Percentiles rank a stretch among this genome's conserved stretches.
Conservation (phyloP, 257 asterid genomes). For the Asclepias syriaca region DNA sequence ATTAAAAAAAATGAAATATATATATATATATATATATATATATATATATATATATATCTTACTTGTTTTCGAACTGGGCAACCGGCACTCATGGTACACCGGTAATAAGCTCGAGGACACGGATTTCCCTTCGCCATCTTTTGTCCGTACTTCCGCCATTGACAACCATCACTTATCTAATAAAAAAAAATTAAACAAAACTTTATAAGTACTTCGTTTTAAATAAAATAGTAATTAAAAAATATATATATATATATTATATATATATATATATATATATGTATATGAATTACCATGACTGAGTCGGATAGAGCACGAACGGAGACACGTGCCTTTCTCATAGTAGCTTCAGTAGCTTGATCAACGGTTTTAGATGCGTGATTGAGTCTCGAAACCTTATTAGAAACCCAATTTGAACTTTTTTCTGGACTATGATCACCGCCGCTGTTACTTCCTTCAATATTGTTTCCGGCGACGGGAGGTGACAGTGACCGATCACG, state of each 20-base stretch:
- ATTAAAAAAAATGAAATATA: no score
- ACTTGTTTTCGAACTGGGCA: slow-evolving; percentile 98
- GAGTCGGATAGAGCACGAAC: slow-evolving; percentile 94
- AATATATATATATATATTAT: no score
- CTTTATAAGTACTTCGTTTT: not conserved
- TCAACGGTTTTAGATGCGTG: slow-evolving; percentile 43
- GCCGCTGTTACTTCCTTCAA: slow-evolving; percentile 9
- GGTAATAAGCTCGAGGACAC: slow-evolving; percentile 91
- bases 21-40: no score
- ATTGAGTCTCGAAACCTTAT: slow-evolving; percentile 40
- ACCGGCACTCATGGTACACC: slow-evolving; percentile 95
- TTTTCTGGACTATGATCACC: slow-evolving; percentile 32
- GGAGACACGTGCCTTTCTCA: slow-evolving; percentile 97
- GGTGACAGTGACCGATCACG: slow-evolving; percentile 34
- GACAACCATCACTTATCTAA: slow-evolving; percentile 92
- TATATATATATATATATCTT: slow-evolving; percentile 14
- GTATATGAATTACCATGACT: slow-evolving; percentile 49
- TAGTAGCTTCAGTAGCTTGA: slow-evolving; percentile 83
- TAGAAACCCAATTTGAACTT: slow-evolving; percentile 35
- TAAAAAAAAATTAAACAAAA: not conserved
- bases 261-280: no score
- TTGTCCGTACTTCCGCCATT: slow-evolving; percentile 97
- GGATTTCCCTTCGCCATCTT: slow-evolving; percentile 98
- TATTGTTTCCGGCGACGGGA: slow-evolving; percentile 13
- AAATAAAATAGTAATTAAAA: not conserved